These are phyloP conservation scores for Rubia peregrina DNA, from an alignment of 305 asterid species.

Conservation along the genomic window DNA sequence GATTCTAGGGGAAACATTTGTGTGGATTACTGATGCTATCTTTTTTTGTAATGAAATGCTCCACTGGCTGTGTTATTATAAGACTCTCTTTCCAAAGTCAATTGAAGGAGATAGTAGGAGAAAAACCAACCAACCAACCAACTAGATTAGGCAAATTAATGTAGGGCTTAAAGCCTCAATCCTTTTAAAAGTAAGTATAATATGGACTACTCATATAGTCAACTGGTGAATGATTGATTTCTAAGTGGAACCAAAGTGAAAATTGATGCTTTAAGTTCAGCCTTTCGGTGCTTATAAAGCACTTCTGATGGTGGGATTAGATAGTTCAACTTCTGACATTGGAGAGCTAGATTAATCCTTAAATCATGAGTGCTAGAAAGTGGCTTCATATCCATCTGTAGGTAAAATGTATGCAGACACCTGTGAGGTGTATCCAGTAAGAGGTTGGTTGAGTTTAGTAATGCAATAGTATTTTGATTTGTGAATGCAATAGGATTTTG, in stretches of 20 bases:
- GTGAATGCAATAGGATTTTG: too few relatives aligned
- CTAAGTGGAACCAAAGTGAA: background rate
- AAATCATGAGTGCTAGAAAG: background rate
- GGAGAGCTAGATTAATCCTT: background rate
- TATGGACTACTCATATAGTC: background rate
- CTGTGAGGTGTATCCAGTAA: too few relatives aligned
- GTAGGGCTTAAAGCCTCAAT: background rate
- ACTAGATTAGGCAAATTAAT: background rate
- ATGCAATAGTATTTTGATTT: too few relatives aligned
- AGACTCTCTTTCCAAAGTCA: background rate
- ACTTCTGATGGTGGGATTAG: slow-evolving; percentile 4
- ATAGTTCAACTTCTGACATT: background rate
- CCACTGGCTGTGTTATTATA: too few relatives aligned
- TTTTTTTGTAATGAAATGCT: background rate
- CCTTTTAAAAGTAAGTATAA: background rate
- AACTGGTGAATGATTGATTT: background rate
- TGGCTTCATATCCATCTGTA: background rate
- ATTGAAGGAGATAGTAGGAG: background rate
- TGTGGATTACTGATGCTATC: background rate
- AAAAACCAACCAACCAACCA: background rate
- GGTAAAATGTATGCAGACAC: too few relatives aligned
- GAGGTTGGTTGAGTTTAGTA: too few relatives aligned
- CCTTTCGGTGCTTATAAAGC: background rate
- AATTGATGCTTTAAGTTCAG: background rate
- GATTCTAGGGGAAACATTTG: background rate